Conservation (phyloP, 345 rosid genomes). For the Pistacia integerrima region DNA sequence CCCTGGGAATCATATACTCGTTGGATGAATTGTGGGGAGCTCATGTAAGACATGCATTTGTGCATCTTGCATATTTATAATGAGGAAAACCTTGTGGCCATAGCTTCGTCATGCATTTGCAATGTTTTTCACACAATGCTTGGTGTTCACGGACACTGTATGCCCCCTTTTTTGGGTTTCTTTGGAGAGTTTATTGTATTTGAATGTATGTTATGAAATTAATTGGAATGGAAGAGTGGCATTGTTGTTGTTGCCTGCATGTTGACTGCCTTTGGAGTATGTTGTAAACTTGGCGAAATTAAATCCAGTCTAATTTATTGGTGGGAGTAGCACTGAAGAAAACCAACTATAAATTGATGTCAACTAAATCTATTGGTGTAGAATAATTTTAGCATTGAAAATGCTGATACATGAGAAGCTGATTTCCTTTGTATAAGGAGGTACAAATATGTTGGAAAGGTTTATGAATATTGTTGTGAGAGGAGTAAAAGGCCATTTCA, state of each 20-base stretch:
- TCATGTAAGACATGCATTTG: too few relatives aligned
- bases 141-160: neutral
- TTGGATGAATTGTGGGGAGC: too few relatives aligned
- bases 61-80: too few relatives aligned
- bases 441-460: neutral
- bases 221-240: neutral
- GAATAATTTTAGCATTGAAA: neutral
- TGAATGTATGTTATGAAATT: neutral
- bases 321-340: neutral
- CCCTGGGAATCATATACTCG: too few relatives aligned
- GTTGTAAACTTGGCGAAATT: neutral
- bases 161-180: too few relatives aligned
- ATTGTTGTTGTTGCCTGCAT: neutral
- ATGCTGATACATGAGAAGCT: neutral
- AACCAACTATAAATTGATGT: neutral
- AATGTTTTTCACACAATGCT: neutral
- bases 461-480: neutral
- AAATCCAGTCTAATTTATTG: neutral
- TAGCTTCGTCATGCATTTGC: neutral
- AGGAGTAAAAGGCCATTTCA: neutral
- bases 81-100: too few relatives aligned
- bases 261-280: neutral
- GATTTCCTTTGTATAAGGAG: neutral
- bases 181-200: neutral
- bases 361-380: neutral